Base-by-base conservation (phyloP, 495 filamentous ascomycete genomes). In the Talaromyces stipitatus region DNA sequence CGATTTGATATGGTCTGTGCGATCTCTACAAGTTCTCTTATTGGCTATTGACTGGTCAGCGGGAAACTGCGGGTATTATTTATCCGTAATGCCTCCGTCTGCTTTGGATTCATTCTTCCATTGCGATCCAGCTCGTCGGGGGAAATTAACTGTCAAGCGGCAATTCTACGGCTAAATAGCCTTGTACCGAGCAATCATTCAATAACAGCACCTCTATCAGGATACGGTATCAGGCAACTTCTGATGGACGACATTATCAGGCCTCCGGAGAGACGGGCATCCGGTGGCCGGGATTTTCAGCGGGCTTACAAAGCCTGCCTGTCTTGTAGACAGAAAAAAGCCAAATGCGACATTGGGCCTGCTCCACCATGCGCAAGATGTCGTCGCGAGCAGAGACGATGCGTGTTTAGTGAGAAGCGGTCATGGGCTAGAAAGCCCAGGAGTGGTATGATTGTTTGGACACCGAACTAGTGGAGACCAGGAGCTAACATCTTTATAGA, bases 281-380 rank as follows among this genome's bases (percentile, higher is more conserved):
- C 58, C 54, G 61, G 66, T 45, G 66, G 68, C 55, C 71, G 70
- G 50, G 66, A 69, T 16, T 78, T 75, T 60, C 72, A 78, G 62
- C 75, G 75, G 52, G 74, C 75, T 30, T 78, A 78, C 73, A 78
- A 78, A 61, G 75, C 75, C 16, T 78, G 75, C 57, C 66, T 76
- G 22, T 68, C 75, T 46, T 78, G 75, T 57, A 72, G 75, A 51
- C 71, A 74, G 60, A 71, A 73, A 50, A 78, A 78, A 67, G 73
- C 74, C 24, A 78, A 76, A 62, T 78, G 74, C 58, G 73, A 78
- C 22, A 58, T 78, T 27, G 69, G 71, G 3, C 65, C 90, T 69
- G 89, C 92, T 55, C 94, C 94, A 54, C 94, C 94, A 2, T 98
- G 94, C 67, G 88, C 90, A 50, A 82, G 94, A 63, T 98, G 94